Evolutionary conservation across 164 flowering plant genomes (phyloP).

Genomic region (Vitis vinifera): DNA sequence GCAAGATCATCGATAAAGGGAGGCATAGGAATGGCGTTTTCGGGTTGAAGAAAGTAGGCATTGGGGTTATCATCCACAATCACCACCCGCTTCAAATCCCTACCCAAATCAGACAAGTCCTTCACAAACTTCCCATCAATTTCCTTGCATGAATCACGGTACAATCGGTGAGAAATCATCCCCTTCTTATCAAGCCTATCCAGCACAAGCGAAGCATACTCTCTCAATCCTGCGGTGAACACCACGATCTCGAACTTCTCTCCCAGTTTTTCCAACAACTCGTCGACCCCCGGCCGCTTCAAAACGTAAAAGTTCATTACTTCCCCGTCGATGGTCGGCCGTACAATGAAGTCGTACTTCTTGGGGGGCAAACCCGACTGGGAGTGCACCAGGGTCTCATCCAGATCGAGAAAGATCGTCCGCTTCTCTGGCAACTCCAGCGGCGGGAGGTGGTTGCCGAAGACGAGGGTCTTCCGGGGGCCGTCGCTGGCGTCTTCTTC

Average conservation of each 20-base stretch:
- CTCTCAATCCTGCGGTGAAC: conserved; percentile 81
- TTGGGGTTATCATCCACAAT: conserved; percentile 86
- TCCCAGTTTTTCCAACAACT: conserved; percentile 44
- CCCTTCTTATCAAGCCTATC: conserved; percentile 53
- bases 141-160: conserved; percentile 72
- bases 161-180: conserved; percentile 63
- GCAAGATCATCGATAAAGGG: conserved; percentile 60
- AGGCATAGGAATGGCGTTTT: conserved; percentile 62
- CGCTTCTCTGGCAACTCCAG: conserved; percentile 21
- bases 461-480: conserved; percentile 11
- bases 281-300: conserved; percentile 81
- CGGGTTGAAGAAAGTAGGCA: conserved; percentile 59
- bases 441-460: conserved; percentile 43
- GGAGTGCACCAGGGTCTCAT: conserved; percentile 83
- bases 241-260: conserved; percentile 63
- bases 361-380: conserved; percentile 52
- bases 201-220: conserved; percentile 75
- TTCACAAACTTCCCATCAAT: conserved; percentile 69
- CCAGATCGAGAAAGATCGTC: conserved; percentile 80
- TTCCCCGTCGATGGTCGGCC: conserved; percentile 63
- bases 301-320: conserved; percentile 55
- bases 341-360: conserved; percentile 68
- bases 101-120: conserved; percentile 69
- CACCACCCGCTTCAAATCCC: conserved; percentile 65
- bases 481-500: background rate